These are phyloP conservation scores for Bifiguratus adelaidae DNA, from an alignment of 192 early-diverging fungal genomes.

Conservation along the genomic window DNA sequence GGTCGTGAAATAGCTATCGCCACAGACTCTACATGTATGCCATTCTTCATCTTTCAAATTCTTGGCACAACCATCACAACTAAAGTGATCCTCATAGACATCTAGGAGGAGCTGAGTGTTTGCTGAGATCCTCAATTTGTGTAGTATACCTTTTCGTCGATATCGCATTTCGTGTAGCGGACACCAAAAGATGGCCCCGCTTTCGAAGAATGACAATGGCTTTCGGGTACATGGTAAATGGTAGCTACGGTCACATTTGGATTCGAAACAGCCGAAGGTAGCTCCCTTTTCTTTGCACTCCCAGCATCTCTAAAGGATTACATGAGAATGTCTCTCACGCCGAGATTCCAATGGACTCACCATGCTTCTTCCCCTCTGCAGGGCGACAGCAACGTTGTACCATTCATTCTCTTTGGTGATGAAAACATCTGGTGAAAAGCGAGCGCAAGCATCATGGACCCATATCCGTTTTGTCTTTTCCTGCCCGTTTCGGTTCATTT, in stretches of 20 bases:
- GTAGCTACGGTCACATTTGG: slow-evolving; percentile 70
- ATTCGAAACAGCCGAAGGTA: slow-evolving; percentile 81
- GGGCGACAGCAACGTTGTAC: slow-evolving; percentile 78
- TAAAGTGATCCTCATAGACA: slow-evolving; percentile 54
- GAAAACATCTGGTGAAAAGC: slow-evolving; percentile 78
- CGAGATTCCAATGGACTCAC: slow-evolving; percentile 16
- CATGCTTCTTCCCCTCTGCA: slow-evolving; percentile 60
- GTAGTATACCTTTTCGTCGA: slow-evolving; percentile 30
- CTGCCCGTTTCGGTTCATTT: slow-evolving; percentile 36
- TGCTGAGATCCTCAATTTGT: not conserved
- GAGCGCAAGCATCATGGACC: slow-evolving; percentile 78
- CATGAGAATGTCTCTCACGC: not conserved
- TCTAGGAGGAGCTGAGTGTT: slow-evolving; percentile 13
- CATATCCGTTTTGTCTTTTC: slow-evolving; percentile 53
- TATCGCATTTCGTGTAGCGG: slow-evolving; percentile 54
- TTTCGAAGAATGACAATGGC: slow-evolving; percentile 54
- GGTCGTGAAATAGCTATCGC: slow-evolving; percentile 49
- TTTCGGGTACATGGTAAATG: slow-evolving; percentile 74
- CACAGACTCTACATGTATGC: slow-evolving; percentile 53
- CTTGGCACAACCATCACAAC: slow-evolving; percentile 57
- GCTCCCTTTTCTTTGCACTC: slow-evolving; percentile 73
- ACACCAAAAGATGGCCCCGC: slow-evolving; percentile 86
- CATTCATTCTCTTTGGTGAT: slow-evolving; percentile 53
- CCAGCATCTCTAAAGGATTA: slow-evolving; percentile 43
- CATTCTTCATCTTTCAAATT: slow-evolving; percentile 45